Evolutionary conservation across 305 asterid species (phyloP), one percentile per base, ranked within the genome.

Genomic region (Nicotiana rustica): DNA sequence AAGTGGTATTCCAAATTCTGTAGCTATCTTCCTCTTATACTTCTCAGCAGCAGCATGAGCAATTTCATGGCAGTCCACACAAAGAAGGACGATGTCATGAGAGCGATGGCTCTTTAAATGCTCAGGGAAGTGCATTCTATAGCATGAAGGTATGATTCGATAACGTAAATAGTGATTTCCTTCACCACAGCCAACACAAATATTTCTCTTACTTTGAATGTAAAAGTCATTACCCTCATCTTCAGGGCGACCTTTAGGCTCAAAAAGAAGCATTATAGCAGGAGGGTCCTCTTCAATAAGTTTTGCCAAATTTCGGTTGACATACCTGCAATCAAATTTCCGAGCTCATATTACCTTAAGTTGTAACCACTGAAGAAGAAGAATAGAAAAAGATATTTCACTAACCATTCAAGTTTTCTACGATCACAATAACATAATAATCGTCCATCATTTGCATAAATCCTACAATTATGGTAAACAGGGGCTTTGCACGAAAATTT

Each of bases 181-280:
- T 91, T 96, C 97, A 82, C 99, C 99, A 90, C 99, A 96, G 78
- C 98, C 91, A 60, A 96, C 99, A 85, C 99, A 96, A 38, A 96
- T 96, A 82, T 96, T 96, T 90, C 92, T 93, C 95, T 96, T 96
- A 87, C 97, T 96, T 87, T 93, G 99, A 82, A 96, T 91, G 86
- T 96, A 96, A 83, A 96, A 96, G 87, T 91, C 97, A 67, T 94
- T 96, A 79, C 91, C 99, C 89, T 94, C 99, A 81, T 96, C 99
- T 89, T 96, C 99, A 31, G 98, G 99, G n/a, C 98, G 98, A 35
- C 99, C 99, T 89, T 94, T 96, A 81, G 99, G 99, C 90, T 96
- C 99, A 81, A 96, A 96, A 79, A 93, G 95, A 70, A 96, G 98
- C 89, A 88, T 90, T 85, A 96, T 92, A 73, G 98, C 94, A 78